phyloP scores from a whole-genome alignment of 2,329 filamentous ascomycete species.

The Ophiostoma tasmaniense region DNA sequence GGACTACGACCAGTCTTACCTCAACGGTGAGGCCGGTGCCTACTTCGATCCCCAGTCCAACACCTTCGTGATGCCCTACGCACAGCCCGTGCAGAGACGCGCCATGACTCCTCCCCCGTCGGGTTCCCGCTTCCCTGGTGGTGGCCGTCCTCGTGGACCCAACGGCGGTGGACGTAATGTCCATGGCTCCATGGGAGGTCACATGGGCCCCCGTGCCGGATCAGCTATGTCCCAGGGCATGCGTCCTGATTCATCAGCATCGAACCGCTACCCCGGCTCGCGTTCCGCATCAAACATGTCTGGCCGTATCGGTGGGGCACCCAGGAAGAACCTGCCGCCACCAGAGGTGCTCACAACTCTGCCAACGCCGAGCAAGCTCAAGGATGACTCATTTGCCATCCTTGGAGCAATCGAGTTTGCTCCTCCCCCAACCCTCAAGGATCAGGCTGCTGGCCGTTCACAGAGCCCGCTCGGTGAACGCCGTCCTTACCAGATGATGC shows the following conservation, averaged over 20 bases:
- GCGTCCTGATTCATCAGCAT: slow-evolving; percentile 24
- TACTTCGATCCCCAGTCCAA: slow-evolving; percentile 60
- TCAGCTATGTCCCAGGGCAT: slow-evolving; percentile 25
- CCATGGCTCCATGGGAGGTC: slow-evolving; percentile 42
- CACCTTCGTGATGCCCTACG: slow-evolving; percentile 69
- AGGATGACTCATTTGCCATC: slow-evolving; percentile 68
- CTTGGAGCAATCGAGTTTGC: slow-evolving; percentile 72
- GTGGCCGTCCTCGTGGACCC: slow-evolving; percentile 29
- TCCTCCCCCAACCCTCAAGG: slow-evolving; percentile 59
- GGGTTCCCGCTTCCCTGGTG: slow-evolving; percentile 36
- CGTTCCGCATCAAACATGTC: slow-evolving; percentile 42
- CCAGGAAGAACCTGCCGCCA: slow-evolving; percentile 51
- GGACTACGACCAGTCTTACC: slow-evolving; percentile 63
- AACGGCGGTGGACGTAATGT: slow-evolving; percentile 20
- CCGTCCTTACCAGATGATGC: slow-evolving; percentile 67
- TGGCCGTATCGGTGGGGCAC: slow-evolving; percentile 34
- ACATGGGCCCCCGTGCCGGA: slow-evolving; percentile 24
- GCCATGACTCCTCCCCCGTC: slow-evolving; percentile 91
- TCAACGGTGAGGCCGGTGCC: slow-evolving; percentile 49
- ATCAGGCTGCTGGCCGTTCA: slow-evolving; percentile 60
- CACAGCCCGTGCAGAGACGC: slow-evolving; percentile 75
- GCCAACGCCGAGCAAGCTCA: slow-evolving; percentile 77
- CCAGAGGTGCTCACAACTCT: slow-evolving; percentile 66
- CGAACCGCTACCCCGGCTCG: slow-evolving; percentile 38
- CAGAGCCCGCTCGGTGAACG: slow-evolving; percentile 57